Evolutionary conservation across 768 basidiomycete genomes (phyloP), one percentile per base, ranked within the genome.

Genomic region (Saitozyma sp.): DNA sequence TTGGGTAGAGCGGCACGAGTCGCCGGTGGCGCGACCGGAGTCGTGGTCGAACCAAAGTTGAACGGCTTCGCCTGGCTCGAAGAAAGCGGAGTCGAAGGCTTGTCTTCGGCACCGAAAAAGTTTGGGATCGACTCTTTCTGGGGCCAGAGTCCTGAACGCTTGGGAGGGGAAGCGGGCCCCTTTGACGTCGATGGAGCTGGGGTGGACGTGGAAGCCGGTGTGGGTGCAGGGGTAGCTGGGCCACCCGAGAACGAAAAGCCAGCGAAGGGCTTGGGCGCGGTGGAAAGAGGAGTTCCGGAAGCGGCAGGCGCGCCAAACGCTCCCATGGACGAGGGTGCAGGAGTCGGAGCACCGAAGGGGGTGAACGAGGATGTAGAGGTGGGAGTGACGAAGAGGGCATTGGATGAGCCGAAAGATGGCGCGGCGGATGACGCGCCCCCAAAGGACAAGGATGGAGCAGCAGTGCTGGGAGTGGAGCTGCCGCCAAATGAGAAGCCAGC

Each of bases 401-500:
- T 13, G 64, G 8, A 54, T 63, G 58, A 8, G 54, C 64, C n/a
- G 69, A 17, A 55, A n/a, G n/a, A n/a, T n/a, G 64, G 51, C 10
- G 51, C 53, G 51, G 65, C 20, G 7, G 50, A 51, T 38, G 65
- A 37, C 46, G 50, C 38, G 19, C 48, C n/a, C 9, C 67, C 65
- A 53, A 70, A 71, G 20, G 56, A 64, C 61, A 68, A 71, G 20
- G 62, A 50, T 14, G 61, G 56, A 14, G n/a, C 13, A 14, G 29
- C 10, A 29, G 53, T 2, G 10, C 16, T 17, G 7, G 51, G 39
- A 11, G 20, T 10, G 8, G 53, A 9, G 10, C 50, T 46, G 8
- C 54, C 58, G 20, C 68, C 70, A 56, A 75, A 70, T 13, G 64
- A 61, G 51, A 72, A 75, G 37, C 67, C 69, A 20, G 65, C 63